These are phyloP conservation scores for Pseudogymnoascus sp. DNA, from an alignment of 2,329 filamentous ascomycete genomes.

Conservation along the genomic window DNA sequence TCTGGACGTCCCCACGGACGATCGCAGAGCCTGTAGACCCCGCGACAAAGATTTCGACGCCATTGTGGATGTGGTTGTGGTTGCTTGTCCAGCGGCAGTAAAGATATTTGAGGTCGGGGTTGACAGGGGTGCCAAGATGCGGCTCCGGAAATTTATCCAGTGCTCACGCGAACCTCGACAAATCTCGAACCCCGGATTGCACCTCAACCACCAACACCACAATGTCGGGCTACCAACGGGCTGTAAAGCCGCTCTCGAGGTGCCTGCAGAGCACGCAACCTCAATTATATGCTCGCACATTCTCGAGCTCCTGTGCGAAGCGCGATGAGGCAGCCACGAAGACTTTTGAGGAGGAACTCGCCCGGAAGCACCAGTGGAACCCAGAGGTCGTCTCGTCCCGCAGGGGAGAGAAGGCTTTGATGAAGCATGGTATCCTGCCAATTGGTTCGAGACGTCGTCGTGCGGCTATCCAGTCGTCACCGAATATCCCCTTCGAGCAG, in stretches of 20 bases:
- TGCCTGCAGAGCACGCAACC: constrained; percentile 40
- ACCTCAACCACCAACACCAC: constrained; percentile 14
- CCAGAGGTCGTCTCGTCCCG: constrained; percentile 61
- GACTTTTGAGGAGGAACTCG: constrained; percentile 29
- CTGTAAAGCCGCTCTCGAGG: constrained; percentile 48
- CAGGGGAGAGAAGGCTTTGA: constrained; percentile 59
- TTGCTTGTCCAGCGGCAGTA: constrained; percentile 14
- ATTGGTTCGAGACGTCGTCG: constrained; percentile 81
- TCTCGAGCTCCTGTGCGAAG: constrained; percentile 29
- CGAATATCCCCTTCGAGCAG: constrained; percentile 76
- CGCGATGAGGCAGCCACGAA: constrained; percentile 28
- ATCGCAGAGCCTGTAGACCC: constrained; percentile 23
- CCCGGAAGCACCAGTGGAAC: constrained; percentile 43
- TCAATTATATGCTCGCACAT: constrained; percentile 19
- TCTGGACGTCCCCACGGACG: constrained; percentile 23
- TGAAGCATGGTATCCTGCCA: constrained; percentile 61
- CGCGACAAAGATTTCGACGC: constrained; percentile 27
- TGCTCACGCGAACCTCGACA: constrained; percentile 2
- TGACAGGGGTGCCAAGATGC: constrained; percentile 8
- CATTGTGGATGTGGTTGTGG: constrained; percentile 22
- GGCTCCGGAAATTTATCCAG: constrained; percentile 22
- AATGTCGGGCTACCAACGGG: constrained; percentile 56
- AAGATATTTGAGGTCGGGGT: constrained; percentile 15
- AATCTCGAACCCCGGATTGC: constrained; percentile 2
- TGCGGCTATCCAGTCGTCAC: constrained; percentile 57